phyloP scores from a whole-genome alignment of 2,329 filamentous ascomycete genomes.

The Pseudonectria foliicola region DNA sequence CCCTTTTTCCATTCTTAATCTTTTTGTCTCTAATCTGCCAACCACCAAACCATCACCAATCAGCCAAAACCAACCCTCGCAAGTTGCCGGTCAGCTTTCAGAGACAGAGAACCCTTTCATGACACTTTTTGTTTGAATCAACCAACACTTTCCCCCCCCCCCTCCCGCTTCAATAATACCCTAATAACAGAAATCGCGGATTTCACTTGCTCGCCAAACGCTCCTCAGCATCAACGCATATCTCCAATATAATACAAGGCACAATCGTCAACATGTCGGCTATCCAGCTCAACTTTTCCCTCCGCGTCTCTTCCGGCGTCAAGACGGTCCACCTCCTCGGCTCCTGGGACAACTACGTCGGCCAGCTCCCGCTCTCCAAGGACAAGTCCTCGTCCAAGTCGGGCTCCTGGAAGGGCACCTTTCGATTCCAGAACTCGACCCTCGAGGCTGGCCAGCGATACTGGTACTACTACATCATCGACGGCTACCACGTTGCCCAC shows the following conservation, averaged over 20 bases:
- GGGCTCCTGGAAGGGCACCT: constrained; percentile 91
- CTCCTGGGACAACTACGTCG: constrained; percentile 96
- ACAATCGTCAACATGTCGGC: constrained; percentile 63
- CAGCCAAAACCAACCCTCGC: constrained; percentile 7
- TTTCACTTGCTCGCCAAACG: constrained; percentile 47
- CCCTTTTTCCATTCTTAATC: constrained; percentile 34
- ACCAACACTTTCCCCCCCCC: constrained; percentile 20
- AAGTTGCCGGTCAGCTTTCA: constrained; percentile 37
- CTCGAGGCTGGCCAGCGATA: constrained; percentile 86
- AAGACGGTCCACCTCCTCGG: constrained; percentile 97
- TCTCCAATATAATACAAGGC: constrained; percentile 13
- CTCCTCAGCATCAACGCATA: constrained; percentile 24
- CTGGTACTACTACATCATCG: constrained; percentile 99
- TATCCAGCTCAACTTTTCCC: constrained; percentile 90
- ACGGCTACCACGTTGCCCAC: constrained; percentile 96
- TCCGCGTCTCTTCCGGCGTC: constrained; percentile 91
- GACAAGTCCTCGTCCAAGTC: constrained; percentile 76
- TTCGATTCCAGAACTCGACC: constrained; percentile 85
- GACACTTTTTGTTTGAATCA: constrained; percentile 13
- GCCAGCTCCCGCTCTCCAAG: constrained; percentile 90
- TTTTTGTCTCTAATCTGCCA: constrained; percentile 24
- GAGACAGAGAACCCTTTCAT: constrained; percentile 21
- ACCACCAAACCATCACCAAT: constrained; percentile 10
- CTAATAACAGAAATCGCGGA: constrained; percentile 43
- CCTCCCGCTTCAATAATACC: constrained; percentile 26